These are phyloP conservation scores for Colletotrichum orchidophilum DNA, from an alignment of 2,329 filamentous ascomycete genomes.

Conservation along the genomic window DNA sequence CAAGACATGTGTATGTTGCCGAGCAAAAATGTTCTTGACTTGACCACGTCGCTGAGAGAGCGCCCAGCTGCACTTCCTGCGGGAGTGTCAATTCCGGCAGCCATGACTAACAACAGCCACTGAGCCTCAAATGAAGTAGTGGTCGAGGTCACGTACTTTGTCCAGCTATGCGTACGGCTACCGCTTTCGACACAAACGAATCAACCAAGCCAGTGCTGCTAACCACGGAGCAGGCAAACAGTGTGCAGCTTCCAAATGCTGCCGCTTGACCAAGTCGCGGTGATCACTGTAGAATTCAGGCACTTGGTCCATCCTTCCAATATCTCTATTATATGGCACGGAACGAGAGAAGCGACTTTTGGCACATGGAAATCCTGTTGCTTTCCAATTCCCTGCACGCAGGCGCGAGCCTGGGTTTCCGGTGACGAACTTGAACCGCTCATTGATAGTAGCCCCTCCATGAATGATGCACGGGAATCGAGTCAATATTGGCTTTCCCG, in stretches of 20 bases:
- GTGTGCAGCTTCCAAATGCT: slow-evolving; percentile 1
- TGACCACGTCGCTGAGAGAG: background rate
- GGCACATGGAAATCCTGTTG: background rate
- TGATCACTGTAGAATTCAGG: background rate
- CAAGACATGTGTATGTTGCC: background rate
- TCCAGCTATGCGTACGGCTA: background rate
- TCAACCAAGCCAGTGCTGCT: background rate
- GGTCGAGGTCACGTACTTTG: background rate
- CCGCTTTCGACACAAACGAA: background rate
- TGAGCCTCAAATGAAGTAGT: slow-evolving; percentile 3
- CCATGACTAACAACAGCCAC: slow-evolving; percentile 3
- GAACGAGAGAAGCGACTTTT: background rate
- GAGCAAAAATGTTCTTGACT: background rate
- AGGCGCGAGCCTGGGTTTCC: slow-evolving; percentile 18
- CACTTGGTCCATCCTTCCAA: background rate
- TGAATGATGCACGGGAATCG: slow-evolving; percentile 13
- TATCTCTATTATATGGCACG: background rate
- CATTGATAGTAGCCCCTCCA: slow-evolving; percentile 15
- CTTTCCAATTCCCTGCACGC: background rate
- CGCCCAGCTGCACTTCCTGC: background rate
- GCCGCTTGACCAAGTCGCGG: background rate
- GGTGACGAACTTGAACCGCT: slow-evolving; percentile 19
- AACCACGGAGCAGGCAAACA: background rate
- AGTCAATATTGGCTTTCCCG: slow-evolving; percentile 7
- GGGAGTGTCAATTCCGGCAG: background rate